Base-by-base conservation (phyloP, 768 basidiomycete species). In the Butyriboletus loyo region DNA sequence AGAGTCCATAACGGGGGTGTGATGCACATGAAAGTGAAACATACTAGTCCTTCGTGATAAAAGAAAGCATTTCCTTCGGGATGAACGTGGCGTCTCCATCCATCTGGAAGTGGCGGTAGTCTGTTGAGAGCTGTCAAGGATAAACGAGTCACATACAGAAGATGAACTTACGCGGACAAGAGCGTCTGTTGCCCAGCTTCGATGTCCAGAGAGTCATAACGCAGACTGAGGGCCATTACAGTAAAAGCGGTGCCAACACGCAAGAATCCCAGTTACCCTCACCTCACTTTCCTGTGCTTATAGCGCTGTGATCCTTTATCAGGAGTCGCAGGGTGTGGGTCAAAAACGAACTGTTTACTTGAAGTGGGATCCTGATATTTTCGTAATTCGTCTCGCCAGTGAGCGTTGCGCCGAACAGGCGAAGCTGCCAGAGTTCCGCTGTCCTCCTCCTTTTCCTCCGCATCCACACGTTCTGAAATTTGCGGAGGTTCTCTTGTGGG, bases 51-150 rank as follows among this genome's bases (percentile, higher is more conserved):
- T 60, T 49, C 39, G 21, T 58, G 58, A 31, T 58, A 55, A 27
- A 55, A 59, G 21, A 54, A 7, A 19, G 37, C 47, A 8, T 27
- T 36, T 13, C 57, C 58, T 47, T 60, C 57, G 2, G 57, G 58
- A 35, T 59, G 57, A 22, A 59, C 37, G 38, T 61, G 32, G 15
- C 58, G 41, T 10, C 6, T 59, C 61, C 49, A 61, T 25, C 40
- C 49, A 3, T 54, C 35, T n/a, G 39, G 22, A 27, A 34, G 42
- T 21, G 4, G 0, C 0, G 36, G 48, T 15, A 46, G 15, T 35
- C 59, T 60, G 13, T 49, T 21, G n/a, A 8, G 11, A 14, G 28
- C 2, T 21, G 4, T 44, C 28, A 25, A 25, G 14, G 13, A 10
- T 2, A 22, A 6, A 27, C 0, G 4, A 7, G 5, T 22, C 7